These are phyloP conservation scores for Yamadazyma nakazawae DNA, from an alignment of 805 yeast genomes.

Conservation along the genomic window DNA sequence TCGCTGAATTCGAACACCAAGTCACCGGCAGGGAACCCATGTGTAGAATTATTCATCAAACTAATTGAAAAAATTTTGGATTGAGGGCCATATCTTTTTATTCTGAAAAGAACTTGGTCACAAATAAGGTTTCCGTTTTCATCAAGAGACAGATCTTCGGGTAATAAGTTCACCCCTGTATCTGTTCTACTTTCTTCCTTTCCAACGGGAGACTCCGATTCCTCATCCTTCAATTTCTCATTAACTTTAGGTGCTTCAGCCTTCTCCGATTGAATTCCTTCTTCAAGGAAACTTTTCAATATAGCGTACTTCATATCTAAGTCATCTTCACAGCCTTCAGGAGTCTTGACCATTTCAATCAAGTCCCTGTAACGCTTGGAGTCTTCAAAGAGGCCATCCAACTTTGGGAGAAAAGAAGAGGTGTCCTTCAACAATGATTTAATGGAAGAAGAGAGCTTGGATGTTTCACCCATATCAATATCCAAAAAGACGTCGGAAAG, in stretches of 20 bases:
- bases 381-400: constrained; percentile 13
- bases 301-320: constrained; percentile 23
- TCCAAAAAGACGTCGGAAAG: constrained; percentile 19
- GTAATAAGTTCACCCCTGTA: neutral
- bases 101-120: constrained; percentile 1
- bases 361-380: constrained; percentile 25
- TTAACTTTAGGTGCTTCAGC: neutral
- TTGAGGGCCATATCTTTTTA: constrained; percentile 17
- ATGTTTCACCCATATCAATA: constrained; percentile 24
- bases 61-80: constrained; percentile 22
- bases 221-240: neutral
- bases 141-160: neutral
- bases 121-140: neutral
- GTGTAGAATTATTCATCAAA: constrained; percentile 22
- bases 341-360: constrained; percentile 12
- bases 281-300: constrained; percentile 19
- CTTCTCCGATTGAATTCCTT: neutral
- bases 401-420: constrained; percentile 15
- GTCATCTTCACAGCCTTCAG: constrained; percentile 9
- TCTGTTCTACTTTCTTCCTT: neutral
- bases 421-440: constrained; percentile 16
- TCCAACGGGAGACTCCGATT: neutral
- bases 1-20: constrained; percentile 26
- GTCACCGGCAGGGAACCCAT: constrained; percentile 25
- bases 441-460: constrained; percentile 15